A percentile compares a stretch with the other conserved stretches of the same genome.
phyloP scores from a whole-genome alignment of 257 asterid genomes.

The Voacanga thouarsii region DNA sequence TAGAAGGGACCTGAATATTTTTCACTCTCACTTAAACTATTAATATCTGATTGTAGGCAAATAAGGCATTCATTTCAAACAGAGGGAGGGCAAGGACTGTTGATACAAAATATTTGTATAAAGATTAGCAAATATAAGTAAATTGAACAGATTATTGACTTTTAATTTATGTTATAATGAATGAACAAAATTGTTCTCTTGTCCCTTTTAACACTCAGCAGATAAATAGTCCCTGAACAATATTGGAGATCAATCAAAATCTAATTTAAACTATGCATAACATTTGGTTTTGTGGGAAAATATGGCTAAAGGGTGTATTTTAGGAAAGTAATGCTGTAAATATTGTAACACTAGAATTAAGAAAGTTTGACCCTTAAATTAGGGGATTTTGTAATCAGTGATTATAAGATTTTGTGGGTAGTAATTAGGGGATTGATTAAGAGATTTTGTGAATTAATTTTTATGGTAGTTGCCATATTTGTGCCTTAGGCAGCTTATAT shows the following conservation, averaged over 20 bases:
- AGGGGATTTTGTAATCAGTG: no score
- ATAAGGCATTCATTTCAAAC: background rate
- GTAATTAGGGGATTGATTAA: no score
- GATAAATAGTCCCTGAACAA: background rate
- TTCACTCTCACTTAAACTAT: background rate
- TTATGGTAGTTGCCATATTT: no score
- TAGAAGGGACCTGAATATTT: background rate
- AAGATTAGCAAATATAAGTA: background rate
- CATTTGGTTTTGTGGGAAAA: no score
- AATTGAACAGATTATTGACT: background rate
- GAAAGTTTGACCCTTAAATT: no score
- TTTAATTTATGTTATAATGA: background rate
- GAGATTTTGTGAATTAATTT: no score
- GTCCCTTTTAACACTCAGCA: background rate
- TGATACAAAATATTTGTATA: background rate
- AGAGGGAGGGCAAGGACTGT: background rate
- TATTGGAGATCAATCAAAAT: background rate
- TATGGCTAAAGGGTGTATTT: no score
- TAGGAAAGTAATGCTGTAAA: no score
- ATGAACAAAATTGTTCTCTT: background rate
- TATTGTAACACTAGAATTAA: no score
- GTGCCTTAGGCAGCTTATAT: no score
- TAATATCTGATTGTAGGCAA: background rate
- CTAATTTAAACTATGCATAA: background rate
- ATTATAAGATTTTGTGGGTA: no score